phyloP scores from a whole-genome alignment of 2,329 filamentous ascomycete species.

The Trichoderma sp. region DNA sequence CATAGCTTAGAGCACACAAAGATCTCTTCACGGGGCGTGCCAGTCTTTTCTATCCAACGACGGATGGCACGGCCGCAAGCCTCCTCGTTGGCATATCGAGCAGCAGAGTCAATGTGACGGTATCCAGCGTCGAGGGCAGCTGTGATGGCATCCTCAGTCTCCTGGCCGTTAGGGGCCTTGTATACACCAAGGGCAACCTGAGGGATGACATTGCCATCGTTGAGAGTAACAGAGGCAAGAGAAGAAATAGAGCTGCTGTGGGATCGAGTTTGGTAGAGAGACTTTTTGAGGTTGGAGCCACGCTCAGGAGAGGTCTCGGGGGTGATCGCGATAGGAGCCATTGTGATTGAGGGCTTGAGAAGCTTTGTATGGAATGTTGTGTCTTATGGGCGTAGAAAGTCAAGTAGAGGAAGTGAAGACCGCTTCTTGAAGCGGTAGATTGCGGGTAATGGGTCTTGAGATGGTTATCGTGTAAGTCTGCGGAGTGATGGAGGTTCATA shows the following conservation, averaged over 20 bases:
- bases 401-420: neutral
- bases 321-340: slow-evolving; percentile 42
- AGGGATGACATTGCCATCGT: slow-evolving; percentile 71
- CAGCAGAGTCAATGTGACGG: slow-evolving; percentile 57
- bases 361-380: neutral
- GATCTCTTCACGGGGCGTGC: slow-evolving; percentile 65
- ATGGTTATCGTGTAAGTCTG: slow-evolving; percentile 18
- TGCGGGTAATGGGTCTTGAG: neutral
- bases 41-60: slow-evolving; percentile 64
- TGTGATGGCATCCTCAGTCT: slow-evolving; percentile 62
- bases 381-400: neutral
- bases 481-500: slow-evolving; percentile 17
- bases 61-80: slow-evolving; percentile 72
- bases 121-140: slow-evolving; percentile 61
- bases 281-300: slow-evolving; percentile 36
- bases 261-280: slow-evolving; percentile 29
- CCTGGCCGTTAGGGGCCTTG: slow-evolving; percentile 51
- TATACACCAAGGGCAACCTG: slow-evolving; percentile 51
- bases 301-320: slow-evolving; percentile 40
- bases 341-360: slow-evolving; percentile 29
- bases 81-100: slow-evolving; percentile 64
- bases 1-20: slow-evolving; percentile 71
- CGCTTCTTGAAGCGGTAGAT: neutral
- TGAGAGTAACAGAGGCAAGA: slow-evolving; percentile 58
- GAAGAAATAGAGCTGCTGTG: slow-evolving; percentile 34